Base-by-base conservation (phyloP, 805 yeast genomes). In the Cyberlindnera euphorbiiphila region DNA sequence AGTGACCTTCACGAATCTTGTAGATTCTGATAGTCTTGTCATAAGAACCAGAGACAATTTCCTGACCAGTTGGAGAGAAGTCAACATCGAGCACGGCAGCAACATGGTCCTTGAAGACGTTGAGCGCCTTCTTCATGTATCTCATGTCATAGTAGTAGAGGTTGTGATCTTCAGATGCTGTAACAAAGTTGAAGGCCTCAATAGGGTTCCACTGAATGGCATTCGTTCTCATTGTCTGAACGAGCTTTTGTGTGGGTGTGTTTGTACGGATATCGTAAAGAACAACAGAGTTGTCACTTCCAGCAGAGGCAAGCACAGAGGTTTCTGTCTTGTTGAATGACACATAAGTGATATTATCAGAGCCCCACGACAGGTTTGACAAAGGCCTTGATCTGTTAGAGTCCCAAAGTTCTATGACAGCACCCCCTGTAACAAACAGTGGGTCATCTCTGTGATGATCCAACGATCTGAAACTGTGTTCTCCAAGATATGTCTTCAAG, bases 91-190 rank as follows among this genome's bases (percentile, higher is more conserved):
- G 74, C 9, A 93, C 95, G 0, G 97, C 96, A 32, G 95, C 82
- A 26, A 91, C 96, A 61, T 93, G 99, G 62, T 88, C 98, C 64
- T 91, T 88, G 64, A 74, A 86, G 10, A 94, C 87, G 49, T 88
- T 89, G 34, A 82, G 60, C 1, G 97, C 81, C 39, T 85, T 72
- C 30, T 71, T 71, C 76, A 94, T 70, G 56, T 89, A 85, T 59
- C 99, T 73, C 97, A 94, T 91, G 64, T 93, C 99, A 78, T 96
- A 94, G 37, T 84, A 72, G 60, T 93, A 93, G 9, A 83, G 80
- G 59, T 93, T 93, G 62, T 91, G 97, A 66, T 93, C 98, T 64
- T 93, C 99, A 56, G 78, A 78, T 3, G 87, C 98, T 27, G 85
- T 78, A 13, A 89, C 97, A 65, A 93, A 91, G 56, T 84, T 79